A percentile compares a stretch with the other conserved stretches of the same genome.
phyloP scores from a whole-genome alignment of 73 alveolate genomes.

The Paramecium tetraurelia region DNA sequence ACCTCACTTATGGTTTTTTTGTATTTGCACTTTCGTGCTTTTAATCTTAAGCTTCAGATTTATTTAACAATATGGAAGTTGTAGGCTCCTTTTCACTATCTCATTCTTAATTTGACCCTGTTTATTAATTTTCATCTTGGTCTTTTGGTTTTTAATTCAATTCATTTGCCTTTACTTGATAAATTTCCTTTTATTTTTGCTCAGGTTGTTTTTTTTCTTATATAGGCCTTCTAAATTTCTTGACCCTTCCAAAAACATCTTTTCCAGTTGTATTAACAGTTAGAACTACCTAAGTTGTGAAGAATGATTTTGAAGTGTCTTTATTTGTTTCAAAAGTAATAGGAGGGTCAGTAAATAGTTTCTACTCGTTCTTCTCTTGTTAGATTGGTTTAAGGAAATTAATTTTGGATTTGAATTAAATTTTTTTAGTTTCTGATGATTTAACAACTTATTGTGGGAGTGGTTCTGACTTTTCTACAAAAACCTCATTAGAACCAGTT shows the following conservation, averaged over 20 bases:
- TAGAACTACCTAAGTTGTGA: neutral
- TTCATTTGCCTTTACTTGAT: neutral
- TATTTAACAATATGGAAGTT: neutral
- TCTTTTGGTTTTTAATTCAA: neutral
- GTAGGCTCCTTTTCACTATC: neutral
- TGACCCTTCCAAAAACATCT: constrained; percentile 24
- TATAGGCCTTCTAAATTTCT: neutral
- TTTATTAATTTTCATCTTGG: neutral
- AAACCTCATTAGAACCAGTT: neutral
- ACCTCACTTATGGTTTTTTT: neutral
- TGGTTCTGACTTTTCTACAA: neutral
- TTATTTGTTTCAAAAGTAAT: neutral
- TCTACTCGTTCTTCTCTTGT: neutral
- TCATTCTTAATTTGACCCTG: neutral
- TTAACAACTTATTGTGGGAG: neutral
- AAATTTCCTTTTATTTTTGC: neutral
- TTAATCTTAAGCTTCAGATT: neutral
- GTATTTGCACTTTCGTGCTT: neutral
- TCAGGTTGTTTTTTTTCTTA: neutral
- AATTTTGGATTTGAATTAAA: neutral
- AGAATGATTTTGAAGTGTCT: neutral
- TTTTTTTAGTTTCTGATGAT: neutral
- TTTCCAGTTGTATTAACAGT: neutral
- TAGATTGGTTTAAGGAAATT: neutral
- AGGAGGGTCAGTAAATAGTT: neutral